Conservation (phyloP, 139 green algal genomes). For the Ettlia oleoabundans region DNA sequence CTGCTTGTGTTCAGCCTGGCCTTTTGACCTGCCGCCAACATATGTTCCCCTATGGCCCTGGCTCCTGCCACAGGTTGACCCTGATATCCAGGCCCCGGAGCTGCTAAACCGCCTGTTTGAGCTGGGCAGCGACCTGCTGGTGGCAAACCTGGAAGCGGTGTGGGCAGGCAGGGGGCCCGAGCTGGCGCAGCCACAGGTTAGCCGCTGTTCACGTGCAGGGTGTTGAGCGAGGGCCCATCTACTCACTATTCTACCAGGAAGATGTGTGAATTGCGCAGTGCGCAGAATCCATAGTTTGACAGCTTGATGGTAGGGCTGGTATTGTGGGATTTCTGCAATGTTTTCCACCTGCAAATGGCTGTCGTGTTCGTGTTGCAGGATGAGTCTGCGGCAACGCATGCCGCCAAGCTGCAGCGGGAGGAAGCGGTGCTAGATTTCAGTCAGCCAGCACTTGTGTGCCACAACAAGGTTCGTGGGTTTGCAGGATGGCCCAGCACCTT, state of each 20-base stretch:
- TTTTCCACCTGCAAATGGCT: too few relatives aligned
- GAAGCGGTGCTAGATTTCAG: constrained; percentile 80
- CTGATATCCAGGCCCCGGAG: constrained; percentile 77
- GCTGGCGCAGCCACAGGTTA: constrained; percentile 40
- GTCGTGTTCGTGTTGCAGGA: too few relatives aligned
- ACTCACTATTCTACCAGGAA: too few relatives aligned
- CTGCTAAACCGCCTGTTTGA: constrained; percentile 82
- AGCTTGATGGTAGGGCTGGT: too few relatives aligned
- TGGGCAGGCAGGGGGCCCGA: constrained; percentile 59
- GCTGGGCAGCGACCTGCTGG: constrained; percentile 72
- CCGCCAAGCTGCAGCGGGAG: constrained; percentile 81
- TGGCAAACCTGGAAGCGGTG: constrained; percentile 70
- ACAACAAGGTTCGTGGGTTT: constrained; percentile 90
- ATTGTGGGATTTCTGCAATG: too few relatives aligned
- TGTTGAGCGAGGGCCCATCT: too few relatives aligned
- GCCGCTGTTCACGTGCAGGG: background rate
- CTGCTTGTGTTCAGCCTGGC: background rate
- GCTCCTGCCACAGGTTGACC: constrained; percentile 44
- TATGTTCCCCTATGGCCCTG: background rate
- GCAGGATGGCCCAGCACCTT: constrained; percentile 81
- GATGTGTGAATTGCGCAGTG: too few relatives aligned
- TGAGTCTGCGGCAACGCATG: constrained; percentile 67
- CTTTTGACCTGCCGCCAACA: background rate
- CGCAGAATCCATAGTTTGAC: too few relatives aligned
- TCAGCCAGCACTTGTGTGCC: constrained; percentile 61